These are phyloP conservation scores for Diaporthe capsici DNA, from an alignment of 2,329 filamentous ascomycete species.

Conservation along the genomic window DNA sequence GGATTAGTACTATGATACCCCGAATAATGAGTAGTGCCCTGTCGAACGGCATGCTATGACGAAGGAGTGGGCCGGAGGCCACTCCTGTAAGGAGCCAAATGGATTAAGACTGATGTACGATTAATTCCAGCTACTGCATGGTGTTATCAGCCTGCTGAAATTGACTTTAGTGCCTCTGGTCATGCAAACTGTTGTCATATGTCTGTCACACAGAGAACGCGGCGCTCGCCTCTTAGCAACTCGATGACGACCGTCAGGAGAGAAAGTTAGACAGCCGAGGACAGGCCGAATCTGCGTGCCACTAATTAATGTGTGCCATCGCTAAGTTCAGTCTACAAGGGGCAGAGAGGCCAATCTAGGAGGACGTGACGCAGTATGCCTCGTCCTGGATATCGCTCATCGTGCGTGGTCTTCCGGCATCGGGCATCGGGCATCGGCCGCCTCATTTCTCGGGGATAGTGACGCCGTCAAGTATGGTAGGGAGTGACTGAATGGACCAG, in stretches of 20 bases:
- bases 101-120: not conserved
- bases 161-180: not conserved
- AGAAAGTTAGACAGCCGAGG: not conserved
- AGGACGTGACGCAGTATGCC: not conserved
- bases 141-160: not conserved
- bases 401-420: not conserved
- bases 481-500: not conserved
- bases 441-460: conserved; percentile 2
- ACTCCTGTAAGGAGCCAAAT: not conserved
- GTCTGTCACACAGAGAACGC: not conserved
- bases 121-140: not conserved
- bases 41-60: not conserved
- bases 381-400: not conserved
- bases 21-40: not conserved
- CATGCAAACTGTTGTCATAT: not conserved
- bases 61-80: not conserved
- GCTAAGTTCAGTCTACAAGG: not conserved
- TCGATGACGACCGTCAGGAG: not conserved
- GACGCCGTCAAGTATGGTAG: not conserved
- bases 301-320: not conserved
- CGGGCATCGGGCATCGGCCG: conserved; percentile 1
- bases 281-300: not conserved
- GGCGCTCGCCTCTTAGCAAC: not conserved
- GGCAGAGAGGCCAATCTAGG: not conserved
- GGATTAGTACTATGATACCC: conserved; percentile 30